A percentile compares a stretch with the other conserved stretches of the same genome.
Conservation (phyloP, 495 filamentous ascomycete genomes). For the Neurospora tetraspora region DNA sequence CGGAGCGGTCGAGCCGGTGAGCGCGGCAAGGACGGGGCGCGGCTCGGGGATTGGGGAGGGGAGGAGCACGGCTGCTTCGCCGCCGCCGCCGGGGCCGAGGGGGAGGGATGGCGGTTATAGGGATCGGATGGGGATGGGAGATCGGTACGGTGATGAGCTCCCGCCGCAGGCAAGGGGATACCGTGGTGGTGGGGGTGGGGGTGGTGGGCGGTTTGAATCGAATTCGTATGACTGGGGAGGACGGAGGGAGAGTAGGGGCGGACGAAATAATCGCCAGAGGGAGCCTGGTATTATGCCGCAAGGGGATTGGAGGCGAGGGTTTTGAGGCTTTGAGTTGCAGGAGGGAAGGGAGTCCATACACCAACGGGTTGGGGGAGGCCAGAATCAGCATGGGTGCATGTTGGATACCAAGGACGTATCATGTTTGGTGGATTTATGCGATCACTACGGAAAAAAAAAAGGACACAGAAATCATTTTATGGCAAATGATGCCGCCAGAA, state of each 20-base stretch:
- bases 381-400: neutral
- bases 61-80: slow-evolving; percentile 27
- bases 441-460: neutral
- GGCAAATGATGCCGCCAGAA: too few species aligned
- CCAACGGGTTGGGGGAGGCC: neutral
- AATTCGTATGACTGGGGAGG: neutral
- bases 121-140: neutral
- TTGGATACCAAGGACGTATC: neutral
- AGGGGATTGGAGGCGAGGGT: slow-evolving; percentile 50
- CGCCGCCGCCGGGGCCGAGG: slow-evolving; percentile 17
- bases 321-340: neutral
- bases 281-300: slow-evolving; percentile 25
- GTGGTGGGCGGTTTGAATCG: neutral
- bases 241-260: slow-evolving; percentile 14
- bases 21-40: slow-evolving; percentile 27
- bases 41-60: slow-evolving; percentile 27
- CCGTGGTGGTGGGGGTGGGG: neutral
- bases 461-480: too few species aligned
- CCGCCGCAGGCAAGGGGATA: neutral
- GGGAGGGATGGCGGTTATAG: slow-evolving; percentile 10
- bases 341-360: neutral
- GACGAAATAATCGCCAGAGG: neutral
- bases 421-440: neutral
- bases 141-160: neutral
- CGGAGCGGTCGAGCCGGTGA: slow-evolving; percentile 57